A percentile compares a stretch with the other conserved stretches of the same genome.
These are phyloP conservation scores for Blastosporella zonata DNA, from an alignment of 1,284 basidiomycete genomes.

Conservation along the genomic window DNA sequence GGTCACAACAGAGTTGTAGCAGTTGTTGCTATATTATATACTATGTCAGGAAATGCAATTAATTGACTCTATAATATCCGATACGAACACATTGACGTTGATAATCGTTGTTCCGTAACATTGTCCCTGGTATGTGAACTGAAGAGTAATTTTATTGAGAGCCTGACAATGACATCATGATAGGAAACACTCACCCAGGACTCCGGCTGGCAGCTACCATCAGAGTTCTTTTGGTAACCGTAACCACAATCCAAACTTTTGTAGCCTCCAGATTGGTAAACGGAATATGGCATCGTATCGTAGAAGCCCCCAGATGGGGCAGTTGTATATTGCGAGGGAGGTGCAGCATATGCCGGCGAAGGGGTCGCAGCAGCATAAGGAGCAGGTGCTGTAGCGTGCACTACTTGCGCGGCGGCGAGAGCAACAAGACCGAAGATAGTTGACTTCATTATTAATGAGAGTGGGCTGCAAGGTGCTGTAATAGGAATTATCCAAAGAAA, in stretches of 20 bases:
- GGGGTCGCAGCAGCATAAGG: slow-evolving; percentile 22
- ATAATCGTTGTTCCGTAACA: slow-evolving; percentile 70
- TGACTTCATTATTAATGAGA: slow-evolving; percentile 60
- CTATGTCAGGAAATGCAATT: slow-evolving; percentile 9
- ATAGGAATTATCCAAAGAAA: slow-evolving; percentile 38
- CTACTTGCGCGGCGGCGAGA: slow-evolving; percentile 57
- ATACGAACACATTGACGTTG: slow-evolving; percentile 10
- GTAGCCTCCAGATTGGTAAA: slow-evolving; percentile 60
- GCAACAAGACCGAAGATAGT: slow-evolving; percentile 52
- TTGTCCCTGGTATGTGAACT: slow-evolving; percentile 42
- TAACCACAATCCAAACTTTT: slow-evolving; percentile 64
- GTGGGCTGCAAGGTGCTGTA: slow-evolving; percentile 34
- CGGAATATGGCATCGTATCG: slow-evolving; percentile 52
- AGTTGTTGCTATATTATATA: slow-evolving; percentile 14
- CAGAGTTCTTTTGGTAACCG: slow-evolving; percentile 52
- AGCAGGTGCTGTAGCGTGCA: slow-evolving; percentile 47
- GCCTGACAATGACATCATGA: not conserved
- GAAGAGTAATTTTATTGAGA: slow-evolving; percentile 15
- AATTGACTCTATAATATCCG: not conserved
- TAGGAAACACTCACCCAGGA: slow-evolving; percentile 49
- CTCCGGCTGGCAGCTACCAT: slow-evolving; percentile 51
- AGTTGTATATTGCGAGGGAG: slow-evolving; percentile 30
- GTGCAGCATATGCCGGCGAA: slow-evolving; percentile 21
- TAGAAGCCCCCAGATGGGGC: slow-evolving; percentile 37
- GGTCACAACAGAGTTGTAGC: slow-evolving; percentile 31